Percentiles rank a stretch among this genome's conserved stretches.
These are phyloP conservation scores for Yamadazyma atmosphaerica DNA, from an alignment of 1,139 yeast genomes.

Conservation along the genomic window DNA sequence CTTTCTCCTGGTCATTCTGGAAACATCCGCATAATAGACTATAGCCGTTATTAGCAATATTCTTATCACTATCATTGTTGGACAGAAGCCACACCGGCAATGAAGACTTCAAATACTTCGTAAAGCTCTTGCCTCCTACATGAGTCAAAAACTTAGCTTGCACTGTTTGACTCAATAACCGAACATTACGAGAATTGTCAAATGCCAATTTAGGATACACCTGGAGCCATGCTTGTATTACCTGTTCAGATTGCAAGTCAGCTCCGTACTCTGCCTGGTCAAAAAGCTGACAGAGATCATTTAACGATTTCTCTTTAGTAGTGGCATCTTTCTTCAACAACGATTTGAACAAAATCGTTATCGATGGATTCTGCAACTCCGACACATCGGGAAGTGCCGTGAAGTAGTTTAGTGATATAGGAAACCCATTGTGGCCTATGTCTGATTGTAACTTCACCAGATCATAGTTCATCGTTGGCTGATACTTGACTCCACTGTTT, in stretches of 20 bases:
- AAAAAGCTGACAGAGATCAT: slow-evolving; percentile 46
- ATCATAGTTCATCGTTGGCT: too few species aligned
- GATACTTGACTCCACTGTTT: not conserved
- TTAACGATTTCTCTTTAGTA: slow-evolving; percentile 79
- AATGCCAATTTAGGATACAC: slow-evolving; percentile 75
- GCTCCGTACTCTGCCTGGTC: slow-evolving; percentile 16
- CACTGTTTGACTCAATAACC: slow-evolving; percentile 61
- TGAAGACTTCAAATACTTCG: slow-evolving; percentile 67
- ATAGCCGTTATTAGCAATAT: slow-evolving; percentile 54
- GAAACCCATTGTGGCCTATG: slow-evolving; percentile 54
- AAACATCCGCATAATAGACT: slow-evolving; percentile 54
- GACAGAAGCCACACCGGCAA: slow-evolving; percentile 77
- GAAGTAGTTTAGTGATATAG: slow-evolving; percentile 71
- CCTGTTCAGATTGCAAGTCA: slow-evolving; percentile 44
- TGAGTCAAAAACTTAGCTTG: slow-evolving; percentile 51
- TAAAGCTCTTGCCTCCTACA: slow-evolving; percentile 60
- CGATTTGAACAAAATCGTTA: slow-evolving; percentile 69
- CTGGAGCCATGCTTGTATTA: slow-evolving; percentile 73
- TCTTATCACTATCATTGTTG: slow-evolving; percentile 63
- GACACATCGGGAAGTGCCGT: slow-evolving; percentile 76
- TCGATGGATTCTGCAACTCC: slow-evolving; percentile 54
- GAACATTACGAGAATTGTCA: slow-evolving; percentile 66
- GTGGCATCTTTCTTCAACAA: slow-evolving; percentile 75
- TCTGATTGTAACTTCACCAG: slow-evolving; percentile 11
- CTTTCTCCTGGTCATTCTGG: slow-evolving; percentile 54